Percentiles rank a stretch among this genome's conserved stretches.
phyloP scores from a whole-genome alignment of 2,329 filamentous ascomycete species.

The Alternaria sp. region DNA sequence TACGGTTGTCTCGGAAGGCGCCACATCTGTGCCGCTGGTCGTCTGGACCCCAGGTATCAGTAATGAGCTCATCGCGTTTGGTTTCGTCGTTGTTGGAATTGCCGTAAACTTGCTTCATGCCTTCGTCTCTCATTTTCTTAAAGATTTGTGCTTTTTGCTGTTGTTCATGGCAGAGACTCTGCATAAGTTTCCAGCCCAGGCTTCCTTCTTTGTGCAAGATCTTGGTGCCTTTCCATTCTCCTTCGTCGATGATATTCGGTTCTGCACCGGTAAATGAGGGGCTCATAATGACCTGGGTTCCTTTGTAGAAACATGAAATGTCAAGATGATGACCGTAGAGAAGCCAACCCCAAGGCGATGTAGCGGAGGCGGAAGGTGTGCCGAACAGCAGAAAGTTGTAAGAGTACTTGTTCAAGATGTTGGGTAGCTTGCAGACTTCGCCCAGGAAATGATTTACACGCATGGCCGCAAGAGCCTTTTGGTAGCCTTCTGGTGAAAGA shows the following conservation, averaged over 20 bases:
- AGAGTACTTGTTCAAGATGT: slow-evolving; percentile 75
- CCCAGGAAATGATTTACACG: slow-evolving; percentile 79
- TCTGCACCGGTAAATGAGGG: slow-evolving; percentile 84
- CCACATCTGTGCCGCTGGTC: slow-evolving; percentile 82
- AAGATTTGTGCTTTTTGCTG: slow-evolving; percentile 66
- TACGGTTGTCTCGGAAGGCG: slow-evolving; percentile 78
- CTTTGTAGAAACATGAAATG: slow-evolving; percentile 73
- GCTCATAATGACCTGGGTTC: slow-evolving; percentile 70
- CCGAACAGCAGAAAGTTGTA: slow-evolving; percentile 81
- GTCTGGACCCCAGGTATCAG: slow-evolving; percentile 78
- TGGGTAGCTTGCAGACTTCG: slow-evolving; percentile 67
- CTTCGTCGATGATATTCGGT: slow-evolving; percentile 75
- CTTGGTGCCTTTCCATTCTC: slow-evolving; percentile 68
- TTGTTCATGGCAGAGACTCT: slow-evolving; percentile 60
- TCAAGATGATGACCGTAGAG: slow-evolving; percentile 84
- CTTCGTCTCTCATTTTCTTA: slow-evolving; percentile 67
- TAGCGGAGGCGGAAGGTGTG: slow-evolving; percentile 60
- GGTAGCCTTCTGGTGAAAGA: slow-evolving; percentile 74
- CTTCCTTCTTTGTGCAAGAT: slow-evolving; percentile 72
- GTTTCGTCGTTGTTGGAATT: slow-evolving; percentile 35
- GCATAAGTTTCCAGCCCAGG: slow-evolving; percentile 74
- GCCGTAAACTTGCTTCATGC: slow-evolving; percentile 63
- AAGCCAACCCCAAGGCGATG: slow-evolving; percentile 72
- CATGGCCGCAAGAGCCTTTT: slow-evolving; percentile 74
- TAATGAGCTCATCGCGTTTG: slow-evolving; percentile 50